These are phyloP conservation scores for Ormosia emarginata DNA, from an alignment of 306 rosid species.

Conservation along the genomic window DNA sequence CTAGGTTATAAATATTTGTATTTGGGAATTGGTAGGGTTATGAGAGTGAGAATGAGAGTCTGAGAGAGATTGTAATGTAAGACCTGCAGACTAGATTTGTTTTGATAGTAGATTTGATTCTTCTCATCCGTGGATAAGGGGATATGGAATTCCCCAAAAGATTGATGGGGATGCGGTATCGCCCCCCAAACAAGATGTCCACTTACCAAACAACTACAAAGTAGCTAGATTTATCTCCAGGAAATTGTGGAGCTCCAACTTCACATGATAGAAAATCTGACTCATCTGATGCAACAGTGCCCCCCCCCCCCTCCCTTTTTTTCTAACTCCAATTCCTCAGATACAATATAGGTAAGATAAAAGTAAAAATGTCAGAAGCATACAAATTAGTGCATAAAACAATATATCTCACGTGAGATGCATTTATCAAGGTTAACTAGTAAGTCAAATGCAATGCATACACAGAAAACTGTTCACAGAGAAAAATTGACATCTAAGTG, in stretches of 20 bases:
- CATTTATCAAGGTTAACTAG: slow-evolving; percentile 3
- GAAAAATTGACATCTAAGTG: background rate
- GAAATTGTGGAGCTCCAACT: background rate
- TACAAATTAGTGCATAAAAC: background rate
- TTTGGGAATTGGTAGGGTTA: too few species aligned
- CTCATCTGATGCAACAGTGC: too few species aligned
- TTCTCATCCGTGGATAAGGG: too few species aligned
- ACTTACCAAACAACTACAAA: background rate
- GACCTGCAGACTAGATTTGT: too few species aligned
- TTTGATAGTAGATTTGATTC: too few species aligned
- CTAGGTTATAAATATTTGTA: too few species aligned
- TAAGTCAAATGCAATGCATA: background rate
- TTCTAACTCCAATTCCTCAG: background rate
- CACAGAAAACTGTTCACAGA: background rate
- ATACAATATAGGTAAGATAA: background rate
- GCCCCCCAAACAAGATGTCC: too few species aligned
- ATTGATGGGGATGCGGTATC: too few species aligned
- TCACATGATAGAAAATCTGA: background rate
- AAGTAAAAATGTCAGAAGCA: background rate
- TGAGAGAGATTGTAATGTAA: too few species aligned
- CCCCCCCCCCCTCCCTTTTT: too few species aligned
- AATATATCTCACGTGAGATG: background rate
- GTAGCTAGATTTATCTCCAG: background rate
- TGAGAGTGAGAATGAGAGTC: too few species aligned
- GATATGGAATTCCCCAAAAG: too few species aligned